These are phyloP conservation scores for Boletus albobrunnescens DNA, from an alignment of 1,284 basidiomycete species.

Conservation along the genomic window DNA sequence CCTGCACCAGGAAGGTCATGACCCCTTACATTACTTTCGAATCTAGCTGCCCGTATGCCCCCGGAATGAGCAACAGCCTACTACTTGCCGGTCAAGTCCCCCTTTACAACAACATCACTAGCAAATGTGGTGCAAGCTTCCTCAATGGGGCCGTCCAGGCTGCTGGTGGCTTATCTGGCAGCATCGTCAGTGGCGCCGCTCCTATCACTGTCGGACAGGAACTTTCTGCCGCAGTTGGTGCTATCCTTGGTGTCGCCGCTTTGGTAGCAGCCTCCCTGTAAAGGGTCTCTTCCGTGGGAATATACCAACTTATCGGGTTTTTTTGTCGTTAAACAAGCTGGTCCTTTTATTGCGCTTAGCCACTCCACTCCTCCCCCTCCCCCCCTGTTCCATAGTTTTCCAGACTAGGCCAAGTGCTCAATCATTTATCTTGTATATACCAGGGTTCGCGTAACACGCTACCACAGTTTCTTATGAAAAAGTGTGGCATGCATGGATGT, in stretches of 20 bases:
- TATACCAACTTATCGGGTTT: constrained; percentile 20
- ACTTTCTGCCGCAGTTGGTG: constrained; percentile 21
- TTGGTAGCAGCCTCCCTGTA: constrained; percentile 21
- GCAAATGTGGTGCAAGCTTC: constrained; percentile 61
- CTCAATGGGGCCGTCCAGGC: constrained; percentile 60
- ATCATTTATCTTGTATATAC: constrained; percentile 23
- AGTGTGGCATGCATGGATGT: neutral
- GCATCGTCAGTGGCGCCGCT: constrained; percentile 33
- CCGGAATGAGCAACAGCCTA: constrained; percentile 61
- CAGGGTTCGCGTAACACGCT: constrained; percentile 10
- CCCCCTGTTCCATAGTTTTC: constrained; percentile 15
- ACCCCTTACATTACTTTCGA: constrained; percentile 76
- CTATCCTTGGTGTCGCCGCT: constrained; percentile 29
- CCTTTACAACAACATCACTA: constrained; percentile 61
- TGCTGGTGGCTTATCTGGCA: constrained; percentile 54
- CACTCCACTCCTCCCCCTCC: too few relatives aligned
- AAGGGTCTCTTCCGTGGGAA: constrained; percentile 5
- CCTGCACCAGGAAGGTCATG: constrained; percentile 76
- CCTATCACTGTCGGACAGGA: constrained; percentile 24
- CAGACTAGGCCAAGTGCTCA: constrained; percentile 4
- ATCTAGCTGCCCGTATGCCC: constrained; percentile 63
- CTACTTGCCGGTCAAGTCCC: constrained; percentile 63
- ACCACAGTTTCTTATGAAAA: constrained; percentile 3
- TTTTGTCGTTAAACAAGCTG: constrained; percentile 24
- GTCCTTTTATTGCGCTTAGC: constrained; percentile 14